Conservation (phyloP, 1,284 basidiomycete species). For the Sphaerobolus stellatus region DNA sequence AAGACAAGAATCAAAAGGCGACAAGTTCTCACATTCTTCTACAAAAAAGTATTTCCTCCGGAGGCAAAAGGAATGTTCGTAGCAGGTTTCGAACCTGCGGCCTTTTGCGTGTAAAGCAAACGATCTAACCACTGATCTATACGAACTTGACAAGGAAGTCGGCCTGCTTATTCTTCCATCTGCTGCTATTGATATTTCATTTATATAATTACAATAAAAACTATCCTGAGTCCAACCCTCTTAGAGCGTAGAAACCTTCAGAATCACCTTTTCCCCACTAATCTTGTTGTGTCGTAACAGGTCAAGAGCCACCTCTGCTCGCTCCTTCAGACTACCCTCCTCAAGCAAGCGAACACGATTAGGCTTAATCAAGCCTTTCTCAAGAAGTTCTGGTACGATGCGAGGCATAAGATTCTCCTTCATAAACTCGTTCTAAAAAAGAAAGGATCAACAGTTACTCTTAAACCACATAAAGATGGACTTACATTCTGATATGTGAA, state of each 20-base stretch:
- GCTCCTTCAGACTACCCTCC: conserved; percentile 40
- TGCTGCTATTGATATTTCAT: background rate
- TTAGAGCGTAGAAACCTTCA: conserved; percentile 31
- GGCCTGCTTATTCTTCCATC: background rate
- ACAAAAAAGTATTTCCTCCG: too few species aligned
- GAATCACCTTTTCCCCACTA: conserved; percentile 49
- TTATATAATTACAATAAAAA: conserved; percentile 5
- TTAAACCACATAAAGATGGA: conserved; percentile 4
- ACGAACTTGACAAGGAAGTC: background rate
- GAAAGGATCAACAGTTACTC: conserved; percentile 1
- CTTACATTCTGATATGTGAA: conserved; percentile 43
- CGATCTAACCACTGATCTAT: conserved; percentile 15
- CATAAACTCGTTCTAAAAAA: conserved; percentile 38
- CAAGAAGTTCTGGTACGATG: conserved; percentile 44
- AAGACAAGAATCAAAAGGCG: background rate
- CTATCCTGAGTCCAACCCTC: conserved; percentile 3
- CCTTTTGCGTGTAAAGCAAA: conserved; percentile 14
- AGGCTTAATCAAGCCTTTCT: conserved; percentile 35
- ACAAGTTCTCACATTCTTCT: background rate
- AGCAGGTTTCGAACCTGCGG: conserved; percentile 15
- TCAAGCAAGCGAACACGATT: conserved; percentile 43
- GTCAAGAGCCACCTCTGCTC: conserved; percentile 40
- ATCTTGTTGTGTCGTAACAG: conserved; percentile 46
- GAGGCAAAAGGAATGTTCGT: conserved; percentile 4
- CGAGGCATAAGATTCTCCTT: conserved; percentile 44